These are phyloP conservation scores for Pseudocercospora macadamiae DNA, from an alignment of 2,329 filamentous ascomycete genomes.

Conservation along the genomic window DNA sequence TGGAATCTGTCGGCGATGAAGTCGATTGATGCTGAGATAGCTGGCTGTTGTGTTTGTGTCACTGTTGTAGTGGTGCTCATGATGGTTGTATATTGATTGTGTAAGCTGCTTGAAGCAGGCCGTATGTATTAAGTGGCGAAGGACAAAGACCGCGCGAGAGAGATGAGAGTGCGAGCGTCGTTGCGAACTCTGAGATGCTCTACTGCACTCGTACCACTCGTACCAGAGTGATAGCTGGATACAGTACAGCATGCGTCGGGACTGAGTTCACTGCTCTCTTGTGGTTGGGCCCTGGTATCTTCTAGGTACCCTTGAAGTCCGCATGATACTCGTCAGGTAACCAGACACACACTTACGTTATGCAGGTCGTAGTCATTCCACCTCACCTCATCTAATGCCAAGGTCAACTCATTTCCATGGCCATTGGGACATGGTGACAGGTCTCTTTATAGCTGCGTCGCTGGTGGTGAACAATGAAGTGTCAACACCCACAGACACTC, in stretches of 20 bases:
- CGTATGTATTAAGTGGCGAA: neutral
- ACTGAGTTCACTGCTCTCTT: neutral
- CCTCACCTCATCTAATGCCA: neutral
- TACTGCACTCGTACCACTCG: neutral
- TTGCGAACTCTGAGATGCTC: neutral
- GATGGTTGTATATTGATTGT: too few relatives aligned
- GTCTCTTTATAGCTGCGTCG: neutral
- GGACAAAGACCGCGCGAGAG: neutral
- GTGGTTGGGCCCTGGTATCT: neutral
- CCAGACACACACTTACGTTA: neutral
- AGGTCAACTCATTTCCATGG: neutral
- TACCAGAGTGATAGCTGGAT: neutral
- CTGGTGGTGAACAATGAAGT: neutral
- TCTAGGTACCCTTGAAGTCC: neutral
- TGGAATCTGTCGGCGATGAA: slow-evolving; percentile 3
- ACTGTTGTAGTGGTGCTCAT: neutral
- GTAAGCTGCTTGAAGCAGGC: too few relatives aligned
- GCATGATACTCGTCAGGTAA: neutral
- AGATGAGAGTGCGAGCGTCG: too few relatives aligned
- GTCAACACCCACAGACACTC: neutral
- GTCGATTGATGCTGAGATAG: neutral
- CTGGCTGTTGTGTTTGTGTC: too few relatives aligned
- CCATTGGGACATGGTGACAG: neutral
- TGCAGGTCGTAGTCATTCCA: neutral
- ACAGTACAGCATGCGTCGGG: neutral